These are phyloP conservation scores for Butyriboletus appendiculatus DNA, from an alignment of 1,284 basidiomycete genomes.

Conservation along the genomic window DNA sequence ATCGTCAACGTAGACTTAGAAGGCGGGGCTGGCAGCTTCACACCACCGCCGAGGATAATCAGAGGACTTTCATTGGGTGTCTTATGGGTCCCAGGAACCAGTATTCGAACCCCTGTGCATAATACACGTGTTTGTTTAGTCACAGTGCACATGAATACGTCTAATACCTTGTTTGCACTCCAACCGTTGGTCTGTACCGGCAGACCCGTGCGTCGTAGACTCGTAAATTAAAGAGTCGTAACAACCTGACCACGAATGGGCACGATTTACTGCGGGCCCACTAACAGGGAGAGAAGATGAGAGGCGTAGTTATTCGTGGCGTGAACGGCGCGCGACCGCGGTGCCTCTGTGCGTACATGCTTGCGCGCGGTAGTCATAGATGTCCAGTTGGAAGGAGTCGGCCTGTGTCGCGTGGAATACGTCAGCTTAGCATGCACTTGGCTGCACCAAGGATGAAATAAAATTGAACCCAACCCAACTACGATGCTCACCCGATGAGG, in stretches of 20 bases:
- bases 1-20: conserved; percentile 59
- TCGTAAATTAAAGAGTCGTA: no score
- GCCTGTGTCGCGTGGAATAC: conserved; percentile 44
- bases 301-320: conserved; percentile 81
- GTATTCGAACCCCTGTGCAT: conserved; percentile 56
- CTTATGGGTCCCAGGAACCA: conserved; percentile 74
- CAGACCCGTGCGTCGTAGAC: conserved; percentile 54
- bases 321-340: conserved; percentile 69
- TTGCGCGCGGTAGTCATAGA: no score
- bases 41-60: conserved; percentile 77
- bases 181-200: conserved; percentile 42
- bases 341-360: no score
- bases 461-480: not conserved
- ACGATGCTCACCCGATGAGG: conserved; percentile 74
- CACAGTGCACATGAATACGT: no score
- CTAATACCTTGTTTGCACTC: conserved; percentile 46
- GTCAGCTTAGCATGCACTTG: not conserved
- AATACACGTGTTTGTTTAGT: not conserved
- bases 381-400: conserved; percentile 90
- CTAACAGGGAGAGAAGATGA: conserved; percentile 59
- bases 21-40: conserved; percentile 42
- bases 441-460: not conserved
- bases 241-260: conserved; percentile 77
- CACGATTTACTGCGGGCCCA: conserved; percentile 56
- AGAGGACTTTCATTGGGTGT: conserved; percentile 45